A percentile compares a stretch with the other conserved stretches of the same genome.
Evolutionary conservation across 768 basidiomycete genomes (phyloP).

Genomic region (Calocybe indica): DNA sequence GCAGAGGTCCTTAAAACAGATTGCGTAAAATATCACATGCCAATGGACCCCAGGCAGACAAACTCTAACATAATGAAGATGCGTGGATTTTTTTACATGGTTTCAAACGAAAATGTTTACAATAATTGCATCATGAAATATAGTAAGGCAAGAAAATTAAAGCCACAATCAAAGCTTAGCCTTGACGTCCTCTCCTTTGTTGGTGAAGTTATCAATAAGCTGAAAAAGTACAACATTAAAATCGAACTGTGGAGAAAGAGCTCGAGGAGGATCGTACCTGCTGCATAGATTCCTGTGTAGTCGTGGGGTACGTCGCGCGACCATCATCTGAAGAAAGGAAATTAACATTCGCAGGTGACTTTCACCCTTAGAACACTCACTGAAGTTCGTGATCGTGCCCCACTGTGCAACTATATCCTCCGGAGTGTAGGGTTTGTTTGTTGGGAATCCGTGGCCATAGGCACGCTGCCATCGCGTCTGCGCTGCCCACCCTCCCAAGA

Average conservation of each 20-base stretch:
- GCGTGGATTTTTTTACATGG: too few relatives aligned
- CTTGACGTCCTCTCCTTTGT: constrained; percentile 38
- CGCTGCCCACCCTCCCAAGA: constrained; percentile 87
- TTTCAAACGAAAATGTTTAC: background rate
- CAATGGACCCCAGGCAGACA: too few relatives aligned
- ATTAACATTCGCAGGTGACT: background rate
- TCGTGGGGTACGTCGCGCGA: constrained; percentile 74
- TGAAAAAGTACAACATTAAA: constrained; percentile 10
- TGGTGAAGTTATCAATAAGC: constrained; percentile 47
- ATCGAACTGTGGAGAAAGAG: background rate
- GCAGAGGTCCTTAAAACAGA: too few relatives aligned
- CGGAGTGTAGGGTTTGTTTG: constrained; percentile 65
- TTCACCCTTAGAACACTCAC: constrained; percentile 33
- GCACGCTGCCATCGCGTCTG: constrained; percentile 91
- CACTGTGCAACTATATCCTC: constrained; percentile 81
- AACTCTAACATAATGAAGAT: too few relatives aligned
- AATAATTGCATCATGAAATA: background rate
- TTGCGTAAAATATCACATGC: too few relatives aligned
- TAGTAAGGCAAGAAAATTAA: background rate
- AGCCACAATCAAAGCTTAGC: constrained; percentile 39
- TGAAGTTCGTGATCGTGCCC: constrained; percentile 79
- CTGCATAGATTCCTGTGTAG: constrained; percentile 70
- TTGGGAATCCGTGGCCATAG: constrained; percentile 84
- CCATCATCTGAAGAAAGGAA: constrained; percentile 52
- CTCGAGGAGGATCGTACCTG: constrained; percentile 38